Conservation (phyloP, 2,329 filamentous ascomycete species). For the Acephala macrosclerotiorum region DNA sequence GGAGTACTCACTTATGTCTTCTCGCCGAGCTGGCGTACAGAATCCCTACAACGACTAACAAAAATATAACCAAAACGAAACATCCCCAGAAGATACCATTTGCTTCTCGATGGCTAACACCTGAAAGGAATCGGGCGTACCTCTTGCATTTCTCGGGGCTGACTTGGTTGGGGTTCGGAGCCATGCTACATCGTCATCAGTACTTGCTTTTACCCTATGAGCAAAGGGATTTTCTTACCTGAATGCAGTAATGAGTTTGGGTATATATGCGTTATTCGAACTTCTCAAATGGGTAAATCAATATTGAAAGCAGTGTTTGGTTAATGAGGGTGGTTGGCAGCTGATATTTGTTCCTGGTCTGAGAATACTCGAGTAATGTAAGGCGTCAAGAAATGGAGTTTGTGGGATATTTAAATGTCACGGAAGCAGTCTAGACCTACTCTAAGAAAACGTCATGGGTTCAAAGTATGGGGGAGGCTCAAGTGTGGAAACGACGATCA, state of each 20-base stretch:
- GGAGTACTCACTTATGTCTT: slow-evolving; percentile 9
- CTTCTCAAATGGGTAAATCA: not conserved
- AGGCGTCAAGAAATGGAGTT: no score
- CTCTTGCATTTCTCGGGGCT: slow-evolving; percentile 40
- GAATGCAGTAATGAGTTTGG: not conserved
- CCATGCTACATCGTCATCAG: not conserved
- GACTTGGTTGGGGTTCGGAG: not conserved
- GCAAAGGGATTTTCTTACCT: not conserved
- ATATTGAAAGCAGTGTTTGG: not conserved
- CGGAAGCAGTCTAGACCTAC: no score
- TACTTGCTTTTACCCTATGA: not conserved
- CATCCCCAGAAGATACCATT: slow-evolving; percentile 52
- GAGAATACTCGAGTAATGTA: no score
- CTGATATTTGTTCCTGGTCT: no score
- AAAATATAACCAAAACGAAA: slow-evolving; percentile 51
- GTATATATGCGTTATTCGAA: not conserved
- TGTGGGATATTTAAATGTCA: no score
- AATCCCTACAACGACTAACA: slow-evolving; percentile 49
- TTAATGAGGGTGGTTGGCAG: not conserved
- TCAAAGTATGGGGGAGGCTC: not conserved
- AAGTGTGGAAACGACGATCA: not conserved
- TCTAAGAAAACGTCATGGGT: not conserved
- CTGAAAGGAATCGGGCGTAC: slow-evolving; percentile 52
- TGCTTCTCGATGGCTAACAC: slow-evolving; percentile 50
- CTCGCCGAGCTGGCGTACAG: slow-evolving; percentile 7